Percentiles rank a stretch among this genome's conserved stretches.
Conservation (phyloP, 2,329 filamentous ascomycete genomes). For the Arthroderma sp. region DNA sequence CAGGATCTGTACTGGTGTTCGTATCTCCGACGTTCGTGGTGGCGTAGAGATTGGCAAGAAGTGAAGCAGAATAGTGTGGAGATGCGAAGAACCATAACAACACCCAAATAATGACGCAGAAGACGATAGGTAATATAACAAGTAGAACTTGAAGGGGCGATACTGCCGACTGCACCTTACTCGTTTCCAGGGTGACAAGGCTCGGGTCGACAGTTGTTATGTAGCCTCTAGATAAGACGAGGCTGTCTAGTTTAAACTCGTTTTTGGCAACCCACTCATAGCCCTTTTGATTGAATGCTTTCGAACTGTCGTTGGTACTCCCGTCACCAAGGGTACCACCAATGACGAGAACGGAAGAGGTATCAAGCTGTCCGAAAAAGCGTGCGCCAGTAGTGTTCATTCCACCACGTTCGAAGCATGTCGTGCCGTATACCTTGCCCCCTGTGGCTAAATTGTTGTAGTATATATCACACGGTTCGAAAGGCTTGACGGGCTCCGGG, state of each 20-base stretch:
- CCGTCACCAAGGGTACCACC: slow-evolving; percentile 10
- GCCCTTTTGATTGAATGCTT: slow-evolving; percentile 10
- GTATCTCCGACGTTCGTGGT: slow-evolving; percentile 11
- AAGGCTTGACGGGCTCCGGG: slow-evolving; percentile 10
- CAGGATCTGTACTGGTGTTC: slow-evolving; percentile 9
- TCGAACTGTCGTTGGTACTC: slow-evolving; percentile 8
- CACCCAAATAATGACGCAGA: slow-evolving; percentile 8
- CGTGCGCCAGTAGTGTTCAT: slow-evolving; percentile 8
- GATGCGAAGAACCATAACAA: slow-evolving; percentile 8
- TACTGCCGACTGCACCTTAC: slow-evolving; percentile 9
- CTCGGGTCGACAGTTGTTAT: slow-evolving; percentile 9
- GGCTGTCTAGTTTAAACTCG: slow-evolving; percentile 5
- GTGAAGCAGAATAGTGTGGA: slow-evolving; percentile 10
- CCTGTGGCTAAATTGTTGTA: slow-evolving; percentile 11
- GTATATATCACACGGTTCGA: slow-evolving; percentile 8
- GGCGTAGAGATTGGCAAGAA: slow-evolving; percentile 12
- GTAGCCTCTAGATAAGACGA: slow-evolving; percentile 11
- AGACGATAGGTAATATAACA: slow-evolving; percentile 9
- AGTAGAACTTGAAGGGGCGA: slow-evolving; percentile 12
- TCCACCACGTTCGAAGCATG: slow-evolving; percentile 5
- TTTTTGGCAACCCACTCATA: slow-evolving; percentile 11
- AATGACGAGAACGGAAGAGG: slow-evolving; percentile 10
- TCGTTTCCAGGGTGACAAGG: slow-evolving; percentile 8
- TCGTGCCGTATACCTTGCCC: slow-evolving; percentile 8
- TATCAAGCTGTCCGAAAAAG: slow-evolving; percentile 11